Evolutionary conservation across 2,329 filamentous ascomycete species (phyloP).

Genomic region (Helotiales sp.): DNA sequence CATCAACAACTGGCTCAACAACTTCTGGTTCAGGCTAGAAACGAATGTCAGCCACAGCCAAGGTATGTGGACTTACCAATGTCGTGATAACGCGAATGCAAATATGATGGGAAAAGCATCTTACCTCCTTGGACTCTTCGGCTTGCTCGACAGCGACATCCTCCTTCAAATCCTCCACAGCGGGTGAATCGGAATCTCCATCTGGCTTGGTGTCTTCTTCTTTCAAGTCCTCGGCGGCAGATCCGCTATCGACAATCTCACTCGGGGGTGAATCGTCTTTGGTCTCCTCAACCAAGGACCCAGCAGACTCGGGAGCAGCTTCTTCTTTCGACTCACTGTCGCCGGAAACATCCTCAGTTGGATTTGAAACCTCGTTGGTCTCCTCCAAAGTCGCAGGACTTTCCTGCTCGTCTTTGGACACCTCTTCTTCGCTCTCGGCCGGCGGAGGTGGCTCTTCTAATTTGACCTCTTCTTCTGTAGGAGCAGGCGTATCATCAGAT

Average conservation of each 20-base stretch:
- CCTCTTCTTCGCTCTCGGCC: neutral
- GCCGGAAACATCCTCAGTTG: neutral
- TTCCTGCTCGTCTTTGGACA: neutral
- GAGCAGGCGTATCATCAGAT: neutral
- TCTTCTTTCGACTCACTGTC: slow-evolving; percentile 15
- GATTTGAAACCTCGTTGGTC: neutral
- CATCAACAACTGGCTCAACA: neutral
- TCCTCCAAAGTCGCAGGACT: neutral
- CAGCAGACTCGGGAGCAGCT: neutral
- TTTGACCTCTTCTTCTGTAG: neutral
- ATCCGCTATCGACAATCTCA: neutral
- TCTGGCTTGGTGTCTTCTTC: neutral
- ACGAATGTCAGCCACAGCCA: neutral
- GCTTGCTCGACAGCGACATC: neutral
- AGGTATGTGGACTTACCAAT: neutral
- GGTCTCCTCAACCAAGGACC: neutral
- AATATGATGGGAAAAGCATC: neutral
- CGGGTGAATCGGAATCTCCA: neutral
- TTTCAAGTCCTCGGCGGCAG: slow-evolving; percentile 16
- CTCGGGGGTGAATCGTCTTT: neutral
- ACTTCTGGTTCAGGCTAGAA: neutral
- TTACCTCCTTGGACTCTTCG: slow-evolving; percentile 9
- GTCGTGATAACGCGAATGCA: too few relatives aligned
- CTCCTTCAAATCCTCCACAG: neutral
- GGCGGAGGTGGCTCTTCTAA: neutral